These are phyloP conservation scores for Plasmopara muralis DNA, from an alignment of 352 stramenopile genomes.

Conservation along the genomic window DNA sequence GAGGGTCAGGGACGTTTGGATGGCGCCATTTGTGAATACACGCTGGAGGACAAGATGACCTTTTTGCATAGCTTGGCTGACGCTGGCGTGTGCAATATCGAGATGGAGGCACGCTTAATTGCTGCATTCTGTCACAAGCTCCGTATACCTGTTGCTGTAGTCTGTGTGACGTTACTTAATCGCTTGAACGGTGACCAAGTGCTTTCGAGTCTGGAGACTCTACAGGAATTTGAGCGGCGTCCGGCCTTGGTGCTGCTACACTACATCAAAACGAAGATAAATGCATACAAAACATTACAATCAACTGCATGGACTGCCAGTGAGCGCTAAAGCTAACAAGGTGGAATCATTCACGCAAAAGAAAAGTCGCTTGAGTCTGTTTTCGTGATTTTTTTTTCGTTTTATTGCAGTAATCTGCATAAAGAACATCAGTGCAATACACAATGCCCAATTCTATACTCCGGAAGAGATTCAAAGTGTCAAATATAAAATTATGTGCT, in stretches of 20 bases:
- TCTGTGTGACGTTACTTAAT: conserved; percentile 76
- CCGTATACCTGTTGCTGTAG: conserved; percentile 60
- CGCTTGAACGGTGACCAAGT: conserved; percentile 74
- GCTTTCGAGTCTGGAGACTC: conserved; percentile 45
- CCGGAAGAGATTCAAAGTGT: no score
- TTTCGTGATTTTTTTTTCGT: no score
- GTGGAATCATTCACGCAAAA: no score
- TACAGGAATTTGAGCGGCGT: conserved; percentile 59
- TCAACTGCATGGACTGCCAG: no score
- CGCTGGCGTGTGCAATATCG: conserved; percentile 73
- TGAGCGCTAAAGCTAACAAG: no score
- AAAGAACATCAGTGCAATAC: no score
- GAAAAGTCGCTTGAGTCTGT: no score
- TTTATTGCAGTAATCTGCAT: no score
- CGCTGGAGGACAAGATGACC: conserved; percentile 64
- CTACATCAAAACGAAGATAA: conserved; percentile 66
- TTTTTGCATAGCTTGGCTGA: conserved; percentile 53
- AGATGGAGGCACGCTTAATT: conserved; percentile 77
- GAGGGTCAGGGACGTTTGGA: conserved; percentile 78
- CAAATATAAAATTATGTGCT: no score
- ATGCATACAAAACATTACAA: not conserved
- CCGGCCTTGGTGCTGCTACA: conserved; percentile 53
- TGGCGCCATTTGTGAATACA: conserved; percentile 75
- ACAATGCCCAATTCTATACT: no score
- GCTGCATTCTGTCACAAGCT: conserved; percentile 73